Conservation (phyloP, 202 grass and related monocot genomes). For the Alloteropsis angusta region DNA sequence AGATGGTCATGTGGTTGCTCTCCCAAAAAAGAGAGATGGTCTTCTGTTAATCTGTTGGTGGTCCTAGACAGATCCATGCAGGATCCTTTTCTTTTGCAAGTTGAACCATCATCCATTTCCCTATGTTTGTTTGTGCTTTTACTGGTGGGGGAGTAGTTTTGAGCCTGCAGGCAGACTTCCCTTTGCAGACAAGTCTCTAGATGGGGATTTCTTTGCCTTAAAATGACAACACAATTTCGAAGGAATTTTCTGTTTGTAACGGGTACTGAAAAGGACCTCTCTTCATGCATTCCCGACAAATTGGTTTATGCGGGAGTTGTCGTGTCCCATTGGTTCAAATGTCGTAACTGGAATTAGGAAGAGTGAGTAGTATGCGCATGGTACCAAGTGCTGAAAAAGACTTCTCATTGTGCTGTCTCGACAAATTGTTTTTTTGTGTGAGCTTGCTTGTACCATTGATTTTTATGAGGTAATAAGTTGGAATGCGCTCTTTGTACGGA, state of each 20-base stretch:
- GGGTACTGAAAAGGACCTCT: background rate
- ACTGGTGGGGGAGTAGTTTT: slow-evolving; percentile 7
- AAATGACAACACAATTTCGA: background rate
- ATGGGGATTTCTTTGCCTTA: background rate
- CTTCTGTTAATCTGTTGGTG: background rate
- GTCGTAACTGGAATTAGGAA: background rate
- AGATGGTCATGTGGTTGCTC: background rate
- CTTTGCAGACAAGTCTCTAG: background rate
- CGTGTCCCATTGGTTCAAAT: background rate
- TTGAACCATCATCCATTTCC: background rate
- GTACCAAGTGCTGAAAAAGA: background rate
- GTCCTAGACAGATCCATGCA: background rate
- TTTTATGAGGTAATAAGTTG: background rate
- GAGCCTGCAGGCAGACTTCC: background rate
- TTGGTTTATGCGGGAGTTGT: background rate
- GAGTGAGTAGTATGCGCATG: background rate
- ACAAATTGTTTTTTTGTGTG: background rate
- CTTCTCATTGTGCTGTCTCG: background rate
- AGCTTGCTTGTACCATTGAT: background rate
- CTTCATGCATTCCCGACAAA: background rate
- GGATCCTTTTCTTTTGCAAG: background rate
- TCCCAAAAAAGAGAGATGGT: background rate
- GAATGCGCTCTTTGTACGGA: background rate
- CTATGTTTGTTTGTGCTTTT: background rate
- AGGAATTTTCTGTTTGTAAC: background rate